phyloP scores from a whole-genome alignment of 257 asterid genomes.

The Schizonepeta tenuifolia region DNA sequence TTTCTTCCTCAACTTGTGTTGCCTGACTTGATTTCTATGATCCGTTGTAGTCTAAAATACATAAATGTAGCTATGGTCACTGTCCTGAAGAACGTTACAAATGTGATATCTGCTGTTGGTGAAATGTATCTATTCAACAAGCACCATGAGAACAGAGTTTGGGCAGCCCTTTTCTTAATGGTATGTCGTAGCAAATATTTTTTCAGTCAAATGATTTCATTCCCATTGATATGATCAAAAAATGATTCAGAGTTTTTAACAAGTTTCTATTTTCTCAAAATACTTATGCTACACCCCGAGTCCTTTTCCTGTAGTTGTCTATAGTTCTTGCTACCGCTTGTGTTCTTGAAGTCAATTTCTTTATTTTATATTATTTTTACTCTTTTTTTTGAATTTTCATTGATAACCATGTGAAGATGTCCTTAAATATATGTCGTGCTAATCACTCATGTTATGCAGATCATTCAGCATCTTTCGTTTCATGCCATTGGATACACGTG shows the following conservation, averaged over 20 bases:
- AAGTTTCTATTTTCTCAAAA: background rate
- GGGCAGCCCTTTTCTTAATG: too few relatives aligned
- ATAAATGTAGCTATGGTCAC: slow-evolving; percentile 98
- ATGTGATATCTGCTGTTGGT: too few relatives aligned
- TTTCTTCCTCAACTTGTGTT: background rate
- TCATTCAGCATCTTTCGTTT: slow-evolving; percentile 92
- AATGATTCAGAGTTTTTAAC: background rate
- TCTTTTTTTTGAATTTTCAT: too few relatives aligned
- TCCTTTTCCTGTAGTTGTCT: too few relatives aligned
- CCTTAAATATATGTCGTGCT: background rate
- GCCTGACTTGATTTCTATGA: background rate
- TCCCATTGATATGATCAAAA: background rate
- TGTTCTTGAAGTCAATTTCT: too few relatives aligned
- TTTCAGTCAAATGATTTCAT: background rate
- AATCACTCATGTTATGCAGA: slow-evolving; percentile 51
- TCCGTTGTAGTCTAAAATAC: slow-evolving; percentile 71
- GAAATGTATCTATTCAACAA: too few relatives aligned
- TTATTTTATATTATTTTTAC: too few relatives aligned
- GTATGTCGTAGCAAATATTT: background rate
- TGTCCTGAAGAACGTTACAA: slow-evolving; percentile 93
- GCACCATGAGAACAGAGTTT: too few relatives aligned
- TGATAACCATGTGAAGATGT: too few relatives aligned
- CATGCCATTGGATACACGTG: slow-evolving; percentile 86
- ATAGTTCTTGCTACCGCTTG: too few relatives aligned
- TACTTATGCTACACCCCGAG: too few relatives aligned